Evolutionary conservation across 257 asterid genomes (phyloP), one percentile per base, ranked within the genome.

Genomic region (Primulina tabacum): DNA sequence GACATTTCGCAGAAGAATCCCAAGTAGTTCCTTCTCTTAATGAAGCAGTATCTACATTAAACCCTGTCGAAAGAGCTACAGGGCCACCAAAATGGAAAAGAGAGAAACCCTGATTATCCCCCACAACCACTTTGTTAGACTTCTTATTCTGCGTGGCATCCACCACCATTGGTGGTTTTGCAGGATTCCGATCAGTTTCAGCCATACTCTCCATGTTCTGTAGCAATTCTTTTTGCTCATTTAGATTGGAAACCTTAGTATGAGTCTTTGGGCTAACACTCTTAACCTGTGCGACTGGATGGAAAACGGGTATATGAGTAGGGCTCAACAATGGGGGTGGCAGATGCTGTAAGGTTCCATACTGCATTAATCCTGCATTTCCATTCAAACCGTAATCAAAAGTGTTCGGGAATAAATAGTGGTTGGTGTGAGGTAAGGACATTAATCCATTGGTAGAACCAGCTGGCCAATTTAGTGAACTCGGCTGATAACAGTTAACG

Each of bases 31-130:
- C 89, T 77, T 83, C 91, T 67, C 80, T 76, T 78, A 77, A 43
- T 67, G 83, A 61, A 60, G 62, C 66, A 62, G 83, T 85, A 80
- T 86, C 89, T 0, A 86, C 76, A 69, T 83, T 78, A 56, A 76
- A 80, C 64, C 96, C 95, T 7, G 90, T 75, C 10, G 96, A 84
- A 78, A 85, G 80, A 76, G 85, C 96, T 32, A 87, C 90, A 29
- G 97, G 97, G 38, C 96, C 93, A 55, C 96, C 96, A 78, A 84
- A 89, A 81, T 91, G 97, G 83, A 94, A 94, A 67, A 94, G 97
- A 65, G 99, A 94, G 86, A 94, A 91, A 66, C 86, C 95, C 21
- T 50, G 57, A 40, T 83, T 77, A 60, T 75, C 82, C 65, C 72
- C 83, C 35, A 35, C 68, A 26, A 73, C 88, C 69, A 72, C 37